These are phyloP conservation scores for Debaryomyces hansenii DNA, from an alignment of 805 yeast species.

Conservation along the genomic window DNA sequence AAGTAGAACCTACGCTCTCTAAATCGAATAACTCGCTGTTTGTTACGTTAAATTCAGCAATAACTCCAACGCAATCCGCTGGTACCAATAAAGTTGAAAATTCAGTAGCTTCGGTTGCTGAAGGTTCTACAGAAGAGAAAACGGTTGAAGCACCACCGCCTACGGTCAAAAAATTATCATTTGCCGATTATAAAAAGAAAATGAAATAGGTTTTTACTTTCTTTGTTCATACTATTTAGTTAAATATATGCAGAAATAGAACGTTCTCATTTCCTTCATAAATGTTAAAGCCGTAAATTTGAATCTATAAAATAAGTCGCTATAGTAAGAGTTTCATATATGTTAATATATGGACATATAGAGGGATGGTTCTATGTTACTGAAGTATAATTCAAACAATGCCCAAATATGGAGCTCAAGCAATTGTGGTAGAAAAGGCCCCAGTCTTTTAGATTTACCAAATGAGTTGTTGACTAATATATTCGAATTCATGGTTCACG, in stretches of 20 bases:
- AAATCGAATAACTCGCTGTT: neutral
- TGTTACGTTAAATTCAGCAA: neutral
- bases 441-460: neutral
- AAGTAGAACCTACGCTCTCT: neutral
- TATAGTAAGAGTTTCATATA: too few relatives aligned
- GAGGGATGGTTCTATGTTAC: too few relatives aligned
- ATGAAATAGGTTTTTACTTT: slow-evolving; percentile 26
- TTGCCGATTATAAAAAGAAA: slow-evolving; percentile 73
- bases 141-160: slow-evolving; percentile 21
- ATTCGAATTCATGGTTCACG: neutral
- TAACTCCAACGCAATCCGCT: neutral
- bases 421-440: too few relatives aligned
- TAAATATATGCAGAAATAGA: too few relatives aligned
- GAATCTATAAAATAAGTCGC: too few relatives aligned
- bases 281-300: too few relatives aligned
- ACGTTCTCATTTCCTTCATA: too few relatives aligned
- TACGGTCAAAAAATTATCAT: slow-evolving; percentile 52
- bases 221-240: neutral
- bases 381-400: too few relatives aligned
- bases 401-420: too few relatives aligned
- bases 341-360: too few relatives aligned
- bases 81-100: neutral
- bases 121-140: slow-evolving; percentile 4
- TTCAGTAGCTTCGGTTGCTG: slow-evolving; percentile 1
- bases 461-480: neutral